Conservation (phyloP, 192 early-diverging fungal species). For the Chytriomyces sp. region DNA sequence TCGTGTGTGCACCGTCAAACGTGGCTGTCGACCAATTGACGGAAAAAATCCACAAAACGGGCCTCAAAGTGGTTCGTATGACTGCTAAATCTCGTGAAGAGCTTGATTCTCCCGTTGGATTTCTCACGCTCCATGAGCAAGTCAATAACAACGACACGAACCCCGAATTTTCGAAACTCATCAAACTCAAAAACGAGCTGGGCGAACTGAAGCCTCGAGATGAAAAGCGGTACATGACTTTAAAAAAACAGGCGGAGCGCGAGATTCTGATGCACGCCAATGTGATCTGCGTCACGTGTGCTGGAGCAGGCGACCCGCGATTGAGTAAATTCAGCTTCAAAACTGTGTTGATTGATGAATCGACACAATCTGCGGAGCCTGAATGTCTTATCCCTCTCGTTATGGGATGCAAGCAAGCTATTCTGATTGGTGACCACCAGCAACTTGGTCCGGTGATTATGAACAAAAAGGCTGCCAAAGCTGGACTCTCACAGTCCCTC, state of each 20-base stretch:
- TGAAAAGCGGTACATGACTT: slow-evolving; percentile 80
- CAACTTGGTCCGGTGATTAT: slow-evolving; percentile 98
- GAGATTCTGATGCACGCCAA: slow-evolving; percentile 93
- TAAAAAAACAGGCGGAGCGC: slow-evolving; percentile 86
- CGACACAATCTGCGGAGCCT: slow-evolving; percentile 95
- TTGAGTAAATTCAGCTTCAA: slow-evolving; percentile 87
- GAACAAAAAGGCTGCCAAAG: slow-evolving; percentile 94
- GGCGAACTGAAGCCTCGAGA: slow-evolving; percentile 91
- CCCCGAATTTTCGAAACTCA: slow-evolving; percentile 89
- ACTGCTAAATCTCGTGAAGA: slow-evolving; percentile 93
- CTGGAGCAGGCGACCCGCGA: slow-evolving; percentile 95
- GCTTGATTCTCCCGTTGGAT: slow-evolving; percentile 91
- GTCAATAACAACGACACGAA: slow-evolving; percentile 94
- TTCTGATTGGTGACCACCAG: slow-evolving; percentile 98
- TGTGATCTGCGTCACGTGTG: slow-evolving; percentile 97
- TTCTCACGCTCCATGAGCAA: slow-evolving; percentile 96
- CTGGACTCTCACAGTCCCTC: slow-evolving; percentile 92
- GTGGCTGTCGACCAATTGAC: slow-evolving; percentile 99
- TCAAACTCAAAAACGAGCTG: slow-evolving; percentile 83
- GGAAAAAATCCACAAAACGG: slow-evolving; percentile 93
- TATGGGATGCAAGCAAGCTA: slow-evolving; percentile 91
- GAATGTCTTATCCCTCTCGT: slow-evolving; percentile 99
- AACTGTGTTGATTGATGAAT: slow-evolving; percentile 96
- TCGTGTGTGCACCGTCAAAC: slow-evolving; percentile 98
- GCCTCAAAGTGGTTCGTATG: slow-evolving; percentile 92